Conservation (phyloP, 331 rosid genomes). For the Malus hybrid region DNA sequence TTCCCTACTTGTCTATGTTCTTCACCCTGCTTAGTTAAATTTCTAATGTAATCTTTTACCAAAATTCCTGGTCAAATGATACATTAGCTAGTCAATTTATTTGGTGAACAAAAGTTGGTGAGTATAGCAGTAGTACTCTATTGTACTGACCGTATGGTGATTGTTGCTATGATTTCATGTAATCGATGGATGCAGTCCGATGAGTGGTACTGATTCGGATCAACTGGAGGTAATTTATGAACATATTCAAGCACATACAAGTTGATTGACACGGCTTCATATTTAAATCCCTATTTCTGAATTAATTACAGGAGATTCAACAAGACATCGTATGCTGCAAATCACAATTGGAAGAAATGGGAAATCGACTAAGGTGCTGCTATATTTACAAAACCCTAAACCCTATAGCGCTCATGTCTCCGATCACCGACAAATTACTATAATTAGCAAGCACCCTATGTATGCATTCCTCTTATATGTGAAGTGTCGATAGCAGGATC, state of each 20-base stretch:
- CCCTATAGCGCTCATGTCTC: background rate
- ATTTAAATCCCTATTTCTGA: background rate
- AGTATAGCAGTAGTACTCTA: background rate
- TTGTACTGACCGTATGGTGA: too few species aligned
- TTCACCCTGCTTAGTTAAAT: too few species aligned
- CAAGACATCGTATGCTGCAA: constrained; percentile 26
- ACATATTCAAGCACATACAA: background rate
- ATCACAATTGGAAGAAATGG: constrained; percentile 35
- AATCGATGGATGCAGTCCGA: constrained; percentile 20
- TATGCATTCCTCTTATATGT: background rate
- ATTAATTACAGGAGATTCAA: constrained; percentile 31
- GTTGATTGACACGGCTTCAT: background rate
- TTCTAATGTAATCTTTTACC: background rate
- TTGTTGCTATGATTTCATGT: background rate
- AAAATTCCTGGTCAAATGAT: background rate
- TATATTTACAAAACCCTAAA: background rate
- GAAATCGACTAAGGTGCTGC: constrained; percentile 32
- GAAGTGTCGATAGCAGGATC: constrained; percentile 20
- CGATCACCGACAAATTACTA: background rate
- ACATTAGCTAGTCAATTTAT: too few species aligned
- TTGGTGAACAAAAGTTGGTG: too few species aligned
- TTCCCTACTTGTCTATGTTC: background rate
- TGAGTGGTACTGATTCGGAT: background rate
- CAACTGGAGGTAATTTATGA: background rate
- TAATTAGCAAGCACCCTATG: background rate